These are phyloP conservation scores for Bauhinia variegata DNA, from an alignment of 306 rosid genomes.

Conservation along the genomic window DNA sequence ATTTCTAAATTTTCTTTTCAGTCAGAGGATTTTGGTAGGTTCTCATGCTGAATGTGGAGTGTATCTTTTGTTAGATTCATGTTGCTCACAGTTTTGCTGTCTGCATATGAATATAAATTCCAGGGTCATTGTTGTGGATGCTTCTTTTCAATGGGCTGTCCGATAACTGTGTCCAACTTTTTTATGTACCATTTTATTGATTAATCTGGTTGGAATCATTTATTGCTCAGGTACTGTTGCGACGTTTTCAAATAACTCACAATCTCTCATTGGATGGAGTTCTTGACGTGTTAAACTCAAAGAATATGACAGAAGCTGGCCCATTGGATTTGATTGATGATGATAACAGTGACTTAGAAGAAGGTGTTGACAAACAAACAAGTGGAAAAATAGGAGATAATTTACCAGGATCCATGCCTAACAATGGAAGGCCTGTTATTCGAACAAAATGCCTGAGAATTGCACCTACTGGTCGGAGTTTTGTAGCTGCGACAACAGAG, in stretches of 20 bases:
- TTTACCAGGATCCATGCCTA: conserved; percentile 85
- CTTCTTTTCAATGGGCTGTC: background rate
- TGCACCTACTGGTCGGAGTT: conserved; percentile 95
- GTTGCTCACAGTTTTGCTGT: background rate
- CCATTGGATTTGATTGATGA: conserved; percentile 90
- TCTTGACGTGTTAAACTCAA: conserved; percentile 85
- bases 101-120: too few species aligned
- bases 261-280: conserved; percentile 97
- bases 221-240: conserved; percentile 68
- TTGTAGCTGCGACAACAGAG: conserved; percentile 91
- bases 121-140: too few species aligned
- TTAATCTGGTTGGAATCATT: conserved; percentile 19
- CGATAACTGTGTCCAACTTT: background rate
- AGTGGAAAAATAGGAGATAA: conserved; percentile 66
- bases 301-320: conserved; percentile 93
- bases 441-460: conserved; percentile 83
- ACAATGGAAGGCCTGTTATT: conserved; percentile 79
- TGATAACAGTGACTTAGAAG: conserved; percentile 71
- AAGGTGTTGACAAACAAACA: conserved; percentile 81
- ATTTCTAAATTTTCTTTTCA: too few species aligned
- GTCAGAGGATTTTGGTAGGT: background rate
- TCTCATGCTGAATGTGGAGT: background rate
- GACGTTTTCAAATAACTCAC: conserved; percentile 82
- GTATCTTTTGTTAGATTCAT: background rate
- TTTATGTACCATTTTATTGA: conserved; percentile 14